Evolutionary conservation across 2,329 filamentous ascomycete genomes (phyloP), one percentile per base, ranked within the genome.

Genomic region (Xylariaceae sp.): DNA sequence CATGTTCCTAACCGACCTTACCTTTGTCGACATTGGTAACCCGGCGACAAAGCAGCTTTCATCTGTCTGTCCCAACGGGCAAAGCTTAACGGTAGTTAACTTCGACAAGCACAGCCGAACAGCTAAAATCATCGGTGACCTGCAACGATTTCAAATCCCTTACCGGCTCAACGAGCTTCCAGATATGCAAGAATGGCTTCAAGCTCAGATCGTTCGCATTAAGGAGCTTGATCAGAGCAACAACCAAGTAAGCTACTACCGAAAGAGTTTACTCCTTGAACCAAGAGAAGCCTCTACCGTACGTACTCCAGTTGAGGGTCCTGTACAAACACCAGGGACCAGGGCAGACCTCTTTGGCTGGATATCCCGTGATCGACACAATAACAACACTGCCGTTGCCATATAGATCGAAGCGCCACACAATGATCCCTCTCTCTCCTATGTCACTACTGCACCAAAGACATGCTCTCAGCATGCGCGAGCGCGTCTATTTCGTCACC

Each of bases 81-180:
- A 82, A 22, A 79, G 82, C 21, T 77, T 88, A 58, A 82, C 83
- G 0, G 88, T 97, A 23, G 89, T 98, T 75, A 98, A 98, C 69
- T 97, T 96, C 59, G 92, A 97, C 74, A 97, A 97, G 70, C 90
- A 97, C 64, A 86, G 83, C 58, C 88, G 90, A 56, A 97, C 91
- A 3, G 91, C 92, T 37, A 93, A 91, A 68, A 94, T 97, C 62
- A 95, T 98, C 58, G 88, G 88, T 52, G 92, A 97, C 58, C 79
- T 98, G 6, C 93, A 98, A 65, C 85, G 91, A 16, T 97, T 97
- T 72, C 93, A 98, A 67, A 88, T 95, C 17, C 89, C 91, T 0
- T 97, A 97, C 65, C 80, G 85, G 6, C 77, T 98, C 16, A 78
- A 79, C 2, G 86, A 93, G 61, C 74, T 97, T 4, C 82, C 87